Conservation (phyloP, 768 basidiomycete species). For the Rubroboletus satanas region DNA sequence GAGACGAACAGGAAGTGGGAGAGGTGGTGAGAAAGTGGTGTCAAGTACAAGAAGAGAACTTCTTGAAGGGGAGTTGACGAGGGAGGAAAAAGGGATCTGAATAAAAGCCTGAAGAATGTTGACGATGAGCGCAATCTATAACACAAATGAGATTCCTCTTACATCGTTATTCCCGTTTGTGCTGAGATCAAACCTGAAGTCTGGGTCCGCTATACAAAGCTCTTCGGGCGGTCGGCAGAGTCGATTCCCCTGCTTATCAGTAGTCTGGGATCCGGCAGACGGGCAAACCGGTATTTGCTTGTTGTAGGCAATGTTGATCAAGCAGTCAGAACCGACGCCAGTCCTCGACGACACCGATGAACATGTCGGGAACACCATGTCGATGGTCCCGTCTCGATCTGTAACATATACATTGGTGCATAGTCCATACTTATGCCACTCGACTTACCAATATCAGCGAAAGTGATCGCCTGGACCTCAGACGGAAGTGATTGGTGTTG, state of each 20-base stretch:
- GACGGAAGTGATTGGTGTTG: slow-evolving; percentile 66
- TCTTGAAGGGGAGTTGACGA: slow-evolving; percentile 48
- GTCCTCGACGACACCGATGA: slow-evolving; percentile 57
- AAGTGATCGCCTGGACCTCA: slow-evolving; percentile 75
- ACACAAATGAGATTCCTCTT: slow-evolving; percentile 15
- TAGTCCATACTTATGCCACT: neutral
- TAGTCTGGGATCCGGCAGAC: slow-evolving; percentile 45
- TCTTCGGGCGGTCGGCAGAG: slow-evolving; percentile 72
- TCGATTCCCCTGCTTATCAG: slow-evolving; percentile 45
- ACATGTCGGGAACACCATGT: slow-evolving; percentile 90
- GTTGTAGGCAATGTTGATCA: slow-evolving; percentile 91
- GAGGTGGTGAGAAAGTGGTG: slow-evolving; percentile 54
- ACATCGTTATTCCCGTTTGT: slow-evolving; percentile 50
- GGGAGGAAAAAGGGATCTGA: slow-evolving; percentile 56
- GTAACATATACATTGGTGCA: slow-evolving; percentile 6
- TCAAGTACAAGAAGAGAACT: slow-evolving; percentile 69
- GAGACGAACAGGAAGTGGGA: slow-evolving; percentile 75
- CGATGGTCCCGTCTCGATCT: slow-evolving; percentile 96
- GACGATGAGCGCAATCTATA: neutral
- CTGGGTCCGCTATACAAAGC: slow-evolving; percentile 78
- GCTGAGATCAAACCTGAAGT: slow-evolving; percentile 73
- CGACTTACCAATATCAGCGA: slow-evolving; percentile 81
- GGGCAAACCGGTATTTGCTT: slow-evolving; percentile 81
- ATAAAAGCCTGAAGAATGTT: slow-evolving; percentile 51
- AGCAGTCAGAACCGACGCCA: slow-evolving; percentile 74